Base-by-base conservation (phyloP, 108 stramenopile genomes). In the Tribonema minus region DNA sequence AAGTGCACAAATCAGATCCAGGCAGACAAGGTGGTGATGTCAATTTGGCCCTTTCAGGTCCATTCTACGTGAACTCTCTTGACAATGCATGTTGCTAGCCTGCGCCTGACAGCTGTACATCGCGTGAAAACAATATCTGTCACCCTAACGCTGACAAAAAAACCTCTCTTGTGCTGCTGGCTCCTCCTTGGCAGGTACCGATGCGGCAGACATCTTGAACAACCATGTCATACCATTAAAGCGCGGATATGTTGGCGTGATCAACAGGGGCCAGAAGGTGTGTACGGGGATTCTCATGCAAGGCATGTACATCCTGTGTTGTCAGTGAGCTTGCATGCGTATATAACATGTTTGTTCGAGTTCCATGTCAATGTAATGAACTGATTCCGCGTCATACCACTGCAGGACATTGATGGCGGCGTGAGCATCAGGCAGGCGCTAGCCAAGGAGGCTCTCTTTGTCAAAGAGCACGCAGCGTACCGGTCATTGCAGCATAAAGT, bases 231-330 rank as follows among this genome's bases (percentile, higher is more conserved):
- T 97, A 58, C 93, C 96, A 3, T 85, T 98, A 6, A 85, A 92
- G 12, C 82, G 88, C 29, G 98, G 98, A 29, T 99, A 93, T 80
- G 92, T 99, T 68, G 97, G 86, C 40, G 92, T 96, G 5, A 94
- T 98, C 75, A 96, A 96, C 86, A 90, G 98, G 23, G 93, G 95
- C 40, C 98, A 98, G 86, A 88, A 90, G 46, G 46, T 54, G 9
- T 9, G 20, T 54, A 54, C 46, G 20, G 46, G 9, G 20, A 54
- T n/a, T n/a, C n/a, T n/a, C n/a, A n/a, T n/a, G n/a, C n/a, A n/a
- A n/a, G n/a, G n/a, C n/a, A n/a, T n/a, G n/a, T n/a, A n/a, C n/a
- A n/a, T n/a, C n/a, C n/a, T n/a, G n/a, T n/a, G n/a, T n/a, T n/a
- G n/a, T n/a, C n/a, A n/a, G n/a, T n/a, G n/a, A n/a, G n/a, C n/a